Evolutionary conservation across 163 green algal genomes (phyloP).

Genomic region (Coccomyxa subellipsoidea): DNA sequence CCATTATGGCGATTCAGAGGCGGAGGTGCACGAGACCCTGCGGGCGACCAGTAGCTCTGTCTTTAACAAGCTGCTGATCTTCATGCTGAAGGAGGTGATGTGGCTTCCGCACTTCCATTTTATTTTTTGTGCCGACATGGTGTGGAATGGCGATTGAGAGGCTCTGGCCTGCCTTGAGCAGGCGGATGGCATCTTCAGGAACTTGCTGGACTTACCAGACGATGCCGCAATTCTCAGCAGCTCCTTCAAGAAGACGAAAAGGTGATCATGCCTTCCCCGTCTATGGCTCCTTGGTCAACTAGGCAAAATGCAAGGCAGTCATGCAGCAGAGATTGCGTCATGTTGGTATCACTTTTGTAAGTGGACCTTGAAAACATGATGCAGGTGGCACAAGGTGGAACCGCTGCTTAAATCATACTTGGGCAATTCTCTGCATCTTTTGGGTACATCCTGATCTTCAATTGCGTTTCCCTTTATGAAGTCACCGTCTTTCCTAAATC

Average conservation of each 20-base stretch:
- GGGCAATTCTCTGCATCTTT: slow-evolving; percentile 91
- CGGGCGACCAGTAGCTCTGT: slow-evolving; percentile 67
- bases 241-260: slow-evolving; percentile 18
- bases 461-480: neutral
- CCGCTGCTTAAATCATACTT: slow-evolving; percentile 86
- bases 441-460: slow-evolving; percentile 41
- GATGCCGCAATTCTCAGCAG: neutral
- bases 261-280: neutral
- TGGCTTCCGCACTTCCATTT: neutral
- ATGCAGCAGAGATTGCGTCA: neutral
- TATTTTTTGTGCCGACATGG: neutral
- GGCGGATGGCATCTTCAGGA: slow-evolving; percentile 72
- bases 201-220: slow-evolving; percentile 53
- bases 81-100: slow-evolving; percentile 58
- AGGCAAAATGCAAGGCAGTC: neutral
- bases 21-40: slow-evolving; percentile 55
- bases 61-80: slow-evolving; percentile 87
- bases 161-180: neutral
- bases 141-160: neutral
- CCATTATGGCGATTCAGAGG: slow-evolving; percentile 87
- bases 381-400: slow-evolving; percentile 74
- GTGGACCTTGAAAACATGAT: too few species aligned
- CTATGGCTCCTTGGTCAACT: neutral
- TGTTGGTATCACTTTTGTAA: neutral
- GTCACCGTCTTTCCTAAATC: neutral